These are phyloP conservation scores for Scutellaria galericulata DNA, from an alignment of 257 asterid genomes.

Conservation along the genomic window DNA sequence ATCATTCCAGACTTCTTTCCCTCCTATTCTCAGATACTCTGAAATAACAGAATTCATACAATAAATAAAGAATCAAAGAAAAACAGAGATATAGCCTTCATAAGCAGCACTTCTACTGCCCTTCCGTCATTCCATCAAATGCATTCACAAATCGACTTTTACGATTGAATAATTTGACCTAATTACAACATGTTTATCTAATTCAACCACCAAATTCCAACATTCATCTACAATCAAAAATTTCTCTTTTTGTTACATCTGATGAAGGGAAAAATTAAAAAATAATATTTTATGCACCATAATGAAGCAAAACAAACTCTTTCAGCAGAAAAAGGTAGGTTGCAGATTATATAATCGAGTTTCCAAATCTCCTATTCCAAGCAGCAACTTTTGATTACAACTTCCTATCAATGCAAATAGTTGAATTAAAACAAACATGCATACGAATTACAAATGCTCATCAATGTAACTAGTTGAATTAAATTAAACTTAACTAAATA, in stretches of 20 bases:
- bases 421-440: neutral
- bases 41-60: constrained; percentile 35
- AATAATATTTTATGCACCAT: too few relatives aligned
- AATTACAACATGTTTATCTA: constrained; percentile 5
- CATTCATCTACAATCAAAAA: neutral
- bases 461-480: too few relatives aligned
- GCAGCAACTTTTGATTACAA: neutral
- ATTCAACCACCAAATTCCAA: neutral
- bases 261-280: neutral
- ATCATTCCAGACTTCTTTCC: constrained; percentile 60
- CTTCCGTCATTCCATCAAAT: neutral
- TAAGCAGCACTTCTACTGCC: too few relatives aligned
- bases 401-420: neutral
- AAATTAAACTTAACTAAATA: too few relatives aligned
- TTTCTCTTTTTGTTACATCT: neutral
- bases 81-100: neutral
- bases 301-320: neutral
- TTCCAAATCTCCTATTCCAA: neutral
- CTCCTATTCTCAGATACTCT: constrained; percentile 42
- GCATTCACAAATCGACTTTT: neutral
- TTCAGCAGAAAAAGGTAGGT: neutral
- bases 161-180: constrained; percentile 4
- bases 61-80: constrained; percentile 4
- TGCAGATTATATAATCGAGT: neutral
- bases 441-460: neutral